These are phyloP conservation scores for Ceratobasidium sp. DNA, from an alignment of 1,284 basidiomycete genomes.

Conservation along the genomic window DNA sequence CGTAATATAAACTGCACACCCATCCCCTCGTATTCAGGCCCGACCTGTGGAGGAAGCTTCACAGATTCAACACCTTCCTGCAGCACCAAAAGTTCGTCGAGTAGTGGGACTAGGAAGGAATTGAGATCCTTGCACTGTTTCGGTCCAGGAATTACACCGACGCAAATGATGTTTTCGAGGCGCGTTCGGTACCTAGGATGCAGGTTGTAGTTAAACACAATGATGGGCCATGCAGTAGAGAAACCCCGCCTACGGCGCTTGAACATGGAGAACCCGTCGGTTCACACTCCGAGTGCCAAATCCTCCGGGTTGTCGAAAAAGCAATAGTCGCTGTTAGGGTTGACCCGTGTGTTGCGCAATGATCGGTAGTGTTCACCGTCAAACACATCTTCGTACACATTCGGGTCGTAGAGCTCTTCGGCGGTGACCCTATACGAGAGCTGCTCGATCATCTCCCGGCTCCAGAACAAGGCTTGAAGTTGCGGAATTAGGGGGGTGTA, in stretches of 20 bases:
- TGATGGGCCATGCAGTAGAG: constrained; percentile 9
- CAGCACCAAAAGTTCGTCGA: constrained; percentile 13
- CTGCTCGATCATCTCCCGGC: background rate
- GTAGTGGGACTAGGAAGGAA: constrained; percentile 4
- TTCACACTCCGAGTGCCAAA: background rate
- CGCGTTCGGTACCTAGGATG: background rate
- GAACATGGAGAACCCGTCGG: constrained; percentile 12
- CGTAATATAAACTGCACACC: background rate
- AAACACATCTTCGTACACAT: background rate
- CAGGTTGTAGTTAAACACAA: constrained; percentile 8
- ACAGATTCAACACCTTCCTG: background rate
- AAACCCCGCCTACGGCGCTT: background rate
- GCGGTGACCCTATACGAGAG: background rate
- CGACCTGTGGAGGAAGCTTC: background rate
- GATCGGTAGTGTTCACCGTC: constrained; percentile 2
- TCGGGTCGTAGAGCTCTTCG: background rate
- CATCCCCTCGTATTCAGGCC: background rate
- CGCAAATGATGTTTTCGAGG: constrained; percentile 12
- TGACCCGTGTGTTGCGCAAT: background rate
- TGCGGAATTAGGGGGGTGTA: constrained; percentile 23
- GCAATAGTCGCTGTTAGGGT: background rate
- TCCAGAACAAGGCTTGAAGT: background rate
- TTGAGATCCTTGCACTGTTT: constrained; percentile 8
- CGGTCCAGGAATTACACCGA: constrained; percentile 22
- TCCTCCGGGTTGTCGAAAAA: background rate